Conservation (phyloP, 1,284 basidiomycete species). For the Quambalaria eucalypti region DNA sequence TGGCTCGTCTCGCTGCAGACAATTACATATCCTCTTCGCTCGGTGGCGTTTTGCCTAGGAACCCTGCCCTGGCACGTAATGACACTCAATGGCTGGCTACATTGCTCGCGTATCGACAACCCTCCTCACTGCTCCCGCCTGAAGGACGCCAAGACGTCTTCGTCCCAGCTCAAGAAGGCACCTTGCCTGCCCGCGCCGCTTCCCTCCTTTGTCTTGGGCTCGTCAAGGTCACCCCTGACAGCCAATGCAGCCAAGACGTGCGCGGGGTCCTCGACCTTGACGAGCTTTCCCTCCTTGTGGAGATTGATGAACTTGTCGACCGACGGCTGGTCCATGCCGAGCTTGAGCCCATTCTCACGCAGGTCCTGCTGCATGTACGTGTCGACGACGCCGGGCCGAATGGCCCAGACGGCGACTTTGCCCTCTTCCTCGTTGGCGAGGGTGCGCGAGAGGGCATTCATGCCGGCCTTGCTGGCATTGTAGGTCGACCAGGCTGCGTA, state of each 20-base stretch:
- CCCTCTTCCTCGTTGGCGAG: constrained; percentile 68
- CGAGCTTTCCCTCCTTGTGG: constrained; percentile 58
- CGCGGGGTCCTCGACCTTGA: constrained; percentile 53
- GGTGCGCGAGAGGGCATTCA: constrained; percentile 72
- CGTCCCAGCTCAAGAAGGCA: constrained; percentile 59
- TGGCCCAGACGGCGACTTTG: constrained; percentile 59
- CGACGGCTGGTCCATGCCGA: constrained; percentile 49
- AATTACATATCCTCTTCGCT: too few species aligned
- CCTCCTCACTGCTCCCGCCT: too few species aligned
- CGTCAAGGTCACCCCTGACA: constrained; percentile 41
- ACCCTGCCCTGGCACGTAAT: too few species aligned
- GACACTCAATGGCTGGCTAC: too few species aligned
- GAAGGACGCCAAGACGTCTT: constrained; percentile 30
- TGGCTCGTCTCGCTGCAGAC: too few species aligned
- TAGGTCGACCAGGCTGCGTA: constrained; percentile 67
- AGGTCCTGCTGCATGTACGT: constrained; percentile 36
- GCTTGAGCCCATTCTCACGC: not conserved
- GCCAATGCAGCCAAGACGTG: constrained; percentile 59
- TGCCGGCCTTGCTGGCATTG: constrained; percentile 59
- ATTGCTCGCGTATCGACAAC: too few species aligned
- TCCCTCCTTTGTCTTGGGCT: constrained; percentile 49
- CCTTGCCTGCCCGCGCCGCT: constrained; percentile 49
- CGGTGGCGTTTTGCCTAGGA: too few species aligned
- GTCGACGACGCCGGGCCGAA: constrained; percentile 77
- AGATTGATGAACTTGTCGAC: constrained; percentile 58